Conservation (phyloP, 352 stramenopile species). For the Phytophthora aleatoria region DNA sequence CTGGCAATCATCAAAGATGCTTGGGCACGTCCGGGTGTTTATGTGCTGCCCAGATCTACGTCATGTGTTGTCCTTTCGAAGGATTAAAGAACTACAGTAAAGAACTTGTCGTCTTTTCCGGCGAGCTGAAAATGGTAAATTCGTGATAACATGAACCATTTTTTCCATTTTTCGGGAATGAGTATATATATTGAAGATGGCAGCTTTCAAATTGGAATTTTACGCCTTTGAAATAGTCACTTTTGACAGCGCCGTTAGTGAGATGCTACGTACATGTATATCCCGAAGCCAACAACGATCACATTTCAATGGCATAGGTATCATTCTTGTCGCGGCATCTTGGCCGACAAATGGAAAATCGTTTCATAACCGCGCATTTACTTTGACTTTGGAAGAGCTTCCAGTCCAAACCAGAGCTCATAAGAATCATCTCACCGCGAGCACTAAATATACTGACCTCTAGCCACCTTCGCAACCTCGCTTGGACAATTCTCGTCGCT, state of each 20-base stretch:
- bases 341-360: conserved; percentile 12
- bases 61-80: no score
- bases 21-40: not conserved
- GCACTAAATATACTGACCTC: conserved; percentile 32
- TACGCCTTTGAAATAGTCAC: not conserved
- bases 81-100: no score
- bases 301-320: conserved; percentile 23
- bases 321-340: conserved; percentile 4
- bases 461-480: conserved; percentile 11
- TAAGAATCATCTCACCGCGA: conserved; percentile 31
- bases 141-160: not conserved
- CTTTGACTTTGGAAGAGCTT: not conserved
- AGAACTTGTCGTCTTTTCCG: not conserved
- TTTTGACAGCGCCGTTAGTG: conserved; percentile 8
- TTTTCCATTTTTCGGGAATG: conserved; percentile 3
- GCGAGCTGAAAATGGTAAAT: not conserved
- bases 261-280: conserved; percentile 9
- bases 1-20: conserved; percentile 7
- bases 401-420: conserved; percentile 12
- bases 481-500: conserved; percentile 11
- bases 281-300: not conserved
- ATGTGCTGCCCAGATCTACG: not conserved
- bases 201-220: not conserved
- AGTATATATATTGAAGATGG: not conserved
- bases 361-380: conserved; percentile 24